Conservation (phyloP, 139 green algal species). For the Trebouxia sp. region DNA sequence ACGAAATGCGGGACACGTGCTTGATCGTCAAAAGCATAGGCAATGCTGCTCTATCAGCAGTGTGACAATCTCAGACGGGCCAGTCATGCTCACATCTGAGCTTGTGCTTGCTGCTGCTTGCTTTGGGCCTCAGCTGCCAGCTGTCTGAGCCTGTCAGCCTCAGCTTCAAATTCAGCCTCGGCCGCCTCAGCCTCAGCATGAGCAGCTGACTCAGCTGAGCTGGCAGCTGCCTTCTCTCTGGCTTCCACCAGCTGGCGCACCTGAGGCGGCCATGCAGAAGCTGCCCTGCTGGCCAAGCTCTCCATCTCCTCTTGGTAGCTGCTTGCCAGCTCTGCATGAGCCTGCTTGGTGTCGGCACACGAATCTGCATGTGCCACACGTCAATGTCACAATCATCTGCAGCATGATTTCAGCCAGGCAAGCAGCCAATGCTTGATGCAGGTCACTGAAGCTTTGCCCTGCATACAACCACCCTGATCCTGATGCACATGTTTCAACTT, state of each 20-base stretch:
- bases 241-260: slow-evolving; percentile 18
- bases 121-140: not conserved
- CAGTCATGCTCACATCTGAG: not conserved
- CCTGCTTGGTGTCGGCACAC: not conserved
- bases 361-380: not conserved
- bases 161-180: slow-evolving; percentile 17
- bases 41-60: too few relatives aligned
- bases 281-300: slow-evolving; percentile 3
- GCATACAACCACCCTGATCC: too few relatives aligned
- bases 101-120: slow-evolving; percentile 15
- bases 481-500: too few relatives aligned
- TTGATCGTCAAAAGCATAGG: too few relatives aligned
- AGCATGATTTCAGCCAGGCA: too few relatives aligned
- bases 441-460: too few relatives aligned
- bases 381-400: not conserved
- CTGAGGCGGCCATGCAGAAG: slow-evolving; percentile 8
- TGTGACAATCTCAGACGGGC: too few relatives aligned
- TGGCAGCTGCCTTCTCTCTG: not conserved
- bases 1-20: too few relatives aligned
- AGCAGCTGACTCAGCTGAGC: not conserved
- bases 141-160: slow-evolving; percentile 15
- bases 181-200: slow-evolving; percentile 15
- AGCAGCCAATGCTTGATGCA: too few relatives aligned
- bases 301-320: slow-evolving; percentile 20
- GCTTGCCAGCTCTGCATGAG: slow-evolving; percentile 12